These are phyloP conservation scores for Euphrasia arctica DNA, from an alignment of 305 asterid genomes.

Conservation along the genomic window DNA sequence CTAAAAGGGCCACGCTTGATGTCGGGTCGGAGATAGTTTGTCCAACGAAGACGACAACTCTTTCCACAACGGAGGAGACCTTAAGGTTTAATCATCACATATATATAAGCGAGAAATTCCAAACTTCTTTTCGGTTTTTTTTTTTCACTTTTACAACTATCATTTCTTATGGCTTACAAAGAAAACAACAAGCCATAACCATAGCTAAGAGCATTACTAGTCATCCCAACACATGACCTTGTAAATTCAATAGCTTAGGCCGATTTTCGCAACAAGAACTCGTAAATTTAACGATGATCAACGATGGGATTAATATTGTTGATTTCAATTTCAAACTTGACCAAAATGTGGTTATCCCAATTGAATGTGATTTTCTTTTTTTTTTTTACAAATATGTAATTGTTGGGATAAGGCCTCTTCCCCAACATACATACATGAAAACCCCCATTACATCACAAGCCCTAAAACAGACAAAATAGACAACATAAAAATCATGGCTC, in stretches of 20 bases:
- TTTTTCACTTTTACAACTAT: too few relatives aligned
- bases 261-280: background rate
- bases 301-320: background rate
- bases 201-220: background rate
- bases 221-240: too few relatives aligned
- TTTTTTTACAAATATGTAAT: background rate
- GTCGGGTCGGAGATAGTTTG: slow-evolving; percentile 62
- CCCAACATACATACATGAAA: too few relatives aligned
- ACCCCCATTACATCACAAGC: slow-evolving; percentile 1
- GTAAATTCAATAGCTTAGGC: background rate
- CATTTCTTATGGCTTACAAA: too few relatives aligned
- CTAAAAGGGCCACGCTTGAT: slow-evolving; percentile 58
- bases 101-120: slow-evolving; percentile 8
- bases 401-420: background rate
- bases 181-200: background rate
- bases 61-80: slow-evolving; percentile 69
- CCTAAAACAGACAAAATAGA: slow-evolving; percentile 12
- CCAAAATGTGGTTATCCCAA: background rate
- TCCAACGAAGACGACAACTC: slow-evolving; percentile 73
- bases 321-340: background rate
- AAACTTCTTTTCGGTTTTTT: background rate
- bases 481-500: background rate
- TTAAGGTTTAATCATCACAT: slow-evolving; percentile 24
- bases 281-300: too few relatives aligned
- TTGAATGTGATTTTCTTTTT: too few relatives aligned